phyloP scores from a whole-genome alignment of 805 yeast genomes.

The Sugiyamaella floridensis region DNA sequence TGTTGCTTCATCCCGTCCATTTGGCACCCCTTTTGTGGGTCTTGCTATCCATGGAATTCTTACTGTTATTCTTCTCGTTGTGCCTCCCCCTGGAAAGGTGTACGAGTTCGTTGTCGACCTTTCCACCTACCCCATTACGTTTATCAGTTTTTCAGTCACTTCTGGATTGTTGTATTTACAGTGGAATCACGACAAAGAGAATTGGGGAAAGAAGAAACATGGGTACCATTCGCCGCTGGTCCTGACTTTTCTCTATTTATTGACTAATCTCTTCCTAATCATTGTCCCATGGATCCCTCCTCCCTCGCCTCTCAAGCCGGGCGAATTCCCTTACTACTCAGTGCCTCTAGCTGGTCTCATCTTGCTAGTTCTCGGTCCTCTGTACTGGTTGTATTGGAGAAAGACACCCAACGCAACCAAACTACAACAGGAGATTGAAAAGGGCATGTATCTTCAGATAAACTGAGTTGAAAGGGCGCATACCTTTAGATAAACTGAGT shows the following conservation, averaged over 20 bases:
- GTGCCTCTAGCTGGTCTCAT: constrained; percentile 49
- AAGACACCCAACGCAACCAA: constrained; percentile 20
- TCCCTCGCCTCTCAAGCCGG: constrained; percentile 29
- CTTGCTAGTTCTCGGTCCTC: constrained; percentile 39
- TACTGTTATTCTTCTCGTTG: constrained; percentile 45
- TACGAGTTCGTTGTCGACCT: constrained; percentile 58
- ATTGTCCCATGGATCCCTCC: constrained; percentile 54
- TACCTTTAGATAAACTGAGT: not conserved
- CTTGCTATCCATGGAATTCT: constrained; percentile 49
- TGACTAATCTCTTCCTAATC: constrained; percentile 45
- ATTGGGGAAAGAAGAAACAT: constrained; percentile 35
- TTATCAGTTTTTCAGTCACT: constrained; percentile 48
- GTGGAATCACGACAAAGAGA: constrained; percentile 31
- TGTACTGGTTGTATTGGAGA: constrained; percentile 34
- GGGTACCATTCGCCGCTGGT: constrained; percentile 28
- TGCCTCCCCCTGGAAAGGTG: constrained; percentile 58
- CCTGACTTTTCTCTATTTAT: constrained; percentile 35
- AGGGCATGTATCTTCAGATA: constrained; percentile 15
- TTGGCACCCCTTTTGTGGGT: constrained; percentile 37
- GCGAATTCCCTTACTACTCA: constrained; percentile 47
- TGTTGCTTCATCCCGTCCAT: constrained; percentile 38
- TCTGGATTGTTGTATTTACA: constrained; percentile 49
- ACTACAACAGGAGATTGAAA: constrained; percentile 29
- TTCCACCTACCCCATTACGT: constrained; percentile 57
- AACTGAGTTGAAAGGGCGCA: constrained; percentile 10